phyloP scores from a whole-genome alignment of 1,139 yeast species.

The Wickerhamomyces sp. region DNA sequence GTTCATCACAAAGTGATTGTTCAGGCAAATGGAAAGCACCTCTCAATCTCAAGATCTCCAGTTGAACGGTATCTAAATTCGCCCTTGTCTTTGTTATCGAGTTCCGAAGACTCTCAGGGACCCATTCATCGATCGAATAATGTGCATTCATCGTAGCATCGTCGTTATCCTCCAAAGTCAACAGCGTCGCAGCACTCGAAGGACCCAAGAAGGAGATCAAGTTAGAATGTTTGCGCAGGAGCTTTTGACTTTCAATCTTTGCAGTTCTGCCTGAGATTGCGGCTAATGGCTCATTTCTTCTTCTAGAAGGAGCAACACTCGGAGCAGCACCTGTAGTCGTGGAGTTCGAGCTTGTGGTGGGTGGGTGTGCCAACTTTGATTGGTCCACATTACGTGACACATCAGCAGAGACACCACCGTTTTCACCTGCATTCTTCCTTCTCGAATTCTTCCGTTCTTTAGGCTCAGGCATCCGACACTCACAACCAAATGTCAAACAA shows the following conservation, averaged over 20 bases:
- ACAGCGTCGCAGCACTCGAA: conserved; percentile 27
- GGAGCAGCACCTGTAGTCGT: conserved; percentile 2
- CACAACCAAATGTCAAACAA: conserved; percentile 73
- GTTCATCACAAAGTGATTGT: conserved; percentile 53
- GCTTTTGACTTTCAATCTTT: conserved; percentile 18
- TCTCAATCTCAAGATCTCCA: conserved; percentile 58
- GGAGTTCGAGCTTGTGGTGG: too few relatives aligned
- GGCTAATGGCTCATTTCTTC: conserved; percentile 21
- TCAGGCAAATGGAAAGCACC: conserved; percentile 74
- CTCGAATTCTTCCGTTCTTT: conserved; percentile 31
- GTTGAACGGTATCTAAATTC: conserved; percentile 52
- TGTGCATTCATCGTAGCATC: conserved; percentile 28
- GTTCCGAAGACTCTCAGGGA: conserved; percentile 29
- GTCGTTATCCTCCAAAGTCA: conserved; percentile 27
- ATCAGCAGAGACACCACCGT: neutral
- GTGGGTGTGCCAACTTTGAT: too few relatives aligned
- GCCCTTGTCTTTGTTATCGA: conserved; percentile 20
- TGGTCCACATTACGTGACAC: too few relatives aligned
- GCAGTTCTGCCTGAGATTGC: conserved; percentile 24
- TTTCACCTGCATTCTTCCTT: conserved; percentile 9
- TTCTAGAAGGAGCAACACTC: conserved; percentile 6
- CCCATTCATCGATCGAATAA: conserved; percentile 28
- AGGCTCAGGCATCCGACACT: conserved; percentile 60
- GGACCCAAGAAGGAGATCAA: conserved; percentile 19
- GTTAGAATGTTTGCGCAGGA: conserved; percentile 13